phyloP scores from a whole-genome alignment of 164 flowering plant species.

The Litsea cubeba region DNA sequence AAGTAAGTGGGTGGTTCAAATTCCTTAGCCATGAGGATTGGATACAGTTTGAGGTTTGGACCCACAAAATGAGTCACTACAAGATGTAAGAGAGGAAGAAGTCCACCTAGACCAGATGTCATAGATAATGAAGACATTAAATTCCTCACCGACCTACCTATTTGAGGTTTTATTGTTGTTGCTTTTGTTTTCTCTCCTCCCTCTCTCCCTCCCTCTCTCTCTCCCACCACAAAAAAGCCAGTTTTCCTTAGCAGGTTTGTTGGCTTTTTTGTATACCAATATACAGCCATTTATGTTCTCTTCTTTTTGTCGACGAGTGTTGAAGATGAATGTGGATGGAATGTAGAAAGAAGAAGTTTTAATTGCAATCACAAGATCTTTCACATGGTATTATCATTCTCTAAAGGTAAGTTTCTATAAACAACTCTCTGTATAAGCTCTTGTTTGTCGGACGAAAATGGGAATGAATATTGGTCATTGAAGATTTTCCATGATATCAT shows the following conservation, averaged over 20 bases:
- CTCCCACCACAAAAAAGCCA: not conserved
- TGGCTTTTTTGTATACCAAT: not conserved
- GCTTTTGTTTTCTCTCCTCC: not conserved
- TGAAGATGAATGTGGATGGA: not conserved
- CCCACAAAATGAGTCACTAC: no score
- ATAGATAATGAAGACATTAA: not conserved
- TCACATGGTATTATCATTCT: not conserved
- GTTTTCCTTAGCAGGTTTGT: not conserved
- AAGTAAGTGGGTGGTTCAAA: no score
- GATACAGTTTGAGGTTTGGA: no score
- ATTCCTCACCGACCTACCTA: not conserved
- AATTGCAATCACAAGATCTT: not conserved
- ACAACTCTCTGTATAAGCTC: not conserved
- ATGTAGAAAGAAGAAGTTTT: not conserved
- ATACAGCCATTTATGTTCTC: not conserved
- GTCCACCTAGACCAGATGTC: not conserved
- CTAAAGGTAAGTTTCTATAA: not conserved
- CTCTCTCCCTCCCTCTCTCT: not conserved
- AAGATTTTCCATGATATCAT: no score
- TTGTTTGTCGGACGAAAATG: not conserved
- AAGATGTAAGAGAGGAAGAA: no score
- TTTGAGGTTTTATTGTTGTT: not conserved
- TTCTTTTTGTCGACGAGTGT: not conserved
- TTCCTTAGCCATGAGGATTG: no score
- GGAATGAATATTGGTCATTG: not conserved